Evolutionary conservation across 306 rosid genomes (phyloP), one percentile per base, ranked within the genome.

Genomic region (Argentina anserina): DNA sequence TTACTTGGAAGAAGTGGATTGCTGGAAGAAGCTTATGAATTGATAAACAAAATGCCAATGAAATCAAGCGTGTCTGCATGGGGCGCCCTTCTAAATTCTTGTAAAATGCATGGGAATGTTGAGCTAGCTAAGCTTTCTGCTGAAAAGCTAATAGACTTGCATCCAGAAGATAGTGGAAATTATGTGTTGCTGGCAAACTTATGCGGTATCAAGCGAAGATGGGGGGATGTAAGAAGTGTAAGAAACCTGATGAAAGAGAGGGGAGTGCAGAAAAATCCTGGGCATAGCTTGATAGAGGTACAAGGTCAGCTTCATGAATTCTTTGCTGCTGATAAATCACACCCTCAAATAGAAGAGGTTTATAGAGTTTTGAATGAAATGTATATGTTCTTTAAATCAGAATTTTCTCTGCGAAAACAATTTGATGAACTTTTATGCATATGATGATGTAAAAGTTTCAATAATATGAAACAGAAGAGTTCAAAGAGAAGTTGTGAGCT

Each of bases 51-150:
- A 62, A 86, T 91, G 97, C 93, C 93, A 7, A 87, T 89, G 83
- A 76, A 80, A 81, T 83, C 97, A 20, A 75, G 84, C 59, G 90
- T 78, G 75, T 91, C 91, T 65, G 85, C 93, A 52, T 89, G 97
- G 93, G 97, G 97, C 12, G 91, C 96, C 73, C 86, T 91, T 77
- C 84, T 91, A 13, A 82, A 77, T 85, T 91, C 97, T 61, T 89
- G 90, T 76, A 84, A 84, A 77, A 86, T 76, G 78, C 89, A 91
- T 15, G 81, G 87, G 29, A 78, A 91, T 70, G 80, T 89, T 21
- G 89, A 84, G 79, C 77, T 92, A 73, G 93, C 91, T n/a, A 86
- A 78, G 74, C 29, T 86, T 40, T 84, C 87, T 0, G 90, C 87
- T 9, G n/a, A 36, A 47, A 87, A 78, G 61, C 86, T 92, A 37